Percentiles rank a stretch among this genome's conserved stretches.
phyloP scores from a whole-genome alignment of 495 filamentous ascomycete genomes.

The Tuber aestivum region DNA sequence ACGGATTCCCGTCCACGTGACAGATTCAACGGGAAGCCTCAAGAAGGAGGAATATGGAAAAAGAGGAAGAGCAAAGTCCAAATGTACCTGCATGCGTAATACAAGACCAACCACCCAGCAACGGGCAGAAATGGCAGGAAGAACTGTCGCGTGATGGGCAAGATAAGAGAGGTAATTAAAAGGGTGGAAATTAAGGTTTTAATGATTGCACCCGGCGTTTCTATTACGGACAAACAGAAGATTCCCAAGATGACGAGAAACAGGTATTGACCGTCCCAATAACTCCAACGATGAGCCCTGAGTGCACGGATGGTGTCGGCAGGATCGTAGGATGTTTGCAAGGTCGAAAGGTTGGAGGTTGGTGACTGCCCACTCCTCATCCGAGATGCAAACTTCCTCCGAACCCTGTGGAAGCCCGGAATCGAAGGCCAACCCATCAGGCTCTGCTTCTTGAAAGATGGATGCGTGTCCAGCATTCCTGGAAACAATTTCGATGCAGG shows the following conservation, averaged over 20 bases:
- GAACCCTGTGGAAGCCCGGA: constrained; percentile 35
- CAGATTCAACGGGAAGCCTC: background rate
- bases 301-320: constrained; percentile 67
- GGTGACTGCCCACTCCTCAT: constrained; percentile 67
- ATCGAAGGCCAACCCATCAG: constrained; percentile 40
- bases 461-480: constrained; percentile 39
- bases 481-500: constrained; percentile 38
- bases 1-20: constrained; percentile 28
- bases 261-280: constrained; percentile 82
- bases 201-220: constrained; percentile 62
- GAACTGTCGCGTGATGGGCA: constrained; percentile 85
- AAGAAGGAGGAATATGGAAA: constrained; percentile 8
- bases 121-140: constrained; percentile 83
- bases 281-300: constrained; percentile 70
- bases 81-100: constrained; percentile 83
- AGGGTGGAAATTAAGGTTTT: constrained; percentile 65
- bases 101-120: constrained; percentile 78
- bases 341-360: constrained; percentile 61
- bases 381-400: constrained; percentile 58
- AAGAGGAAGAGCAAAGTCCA: constrained; percentile 21
- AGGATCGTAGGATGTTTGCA: constrained; percentile 80
- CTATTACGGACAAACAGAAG: constrained; percentile 75
- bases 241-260: constrained; percentile 66
- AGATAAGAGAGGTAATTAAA: constrained; percentile 61
- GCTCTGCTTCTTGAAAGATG: constrained; percentile 34